Evolutionary conservation across 257 asterid genomes (phyloP), one percentile per base, ranked within the genome.

Genomic region (Solanum etuberosum): DNA sequence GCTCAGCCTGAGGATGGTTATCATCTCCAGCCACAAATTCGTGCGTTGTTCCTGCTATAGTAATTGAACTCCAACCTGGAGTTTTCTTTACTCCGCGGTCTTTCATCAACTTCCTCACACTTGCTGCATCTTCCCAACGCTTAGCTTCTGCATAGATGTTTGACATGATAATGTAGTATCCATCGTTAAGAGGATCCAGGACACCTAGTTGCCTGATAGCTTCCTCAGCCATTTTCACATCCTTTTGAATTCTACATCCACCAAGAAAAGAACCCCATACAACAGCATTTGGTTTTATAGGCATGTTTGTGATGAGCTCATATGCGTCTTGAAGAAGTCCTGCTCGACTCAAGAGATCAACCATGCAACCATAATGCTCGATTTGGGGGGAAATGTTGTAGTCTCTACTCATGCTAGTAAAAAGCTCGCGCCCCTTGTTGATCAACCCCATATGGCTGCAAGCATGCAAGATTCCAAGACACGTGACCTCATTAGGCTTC

Each of bases 291-390:
- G 94, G 93, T 25, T 87, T 87, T 48, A 91, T 82, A 63, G 97
- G 94, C 95, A 94, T 94, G 68, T 38, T 78, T n/a, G 51, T 67
- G 74, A 94, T 92, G 85, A 93, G 89, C 65, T 89, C 91, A 9
- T 40, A 80, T n/a, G 97, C 97, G 81, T 91, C 94, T 83, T 91
- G 86, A n/a, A 95, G 90, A 61, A 90, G 91, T 83, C 97, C 97
- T 10, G 88, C 93, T 9, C 98, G 93, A 84, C 98, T 92, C 32
- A 94, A 77, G 38, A 95, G 90, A 90, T 95, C 98, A 88, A 94
- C 94, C 96, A 95, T 92, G 91, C 98, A 95, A 63, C 97, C 98
- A 40, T 94, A 93, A 88, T 93, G 97, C 88, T 95, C 94, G 31
- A 94, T 91, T 68, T 88, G 63, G 15, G 97, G 96, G 14, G n/a